Base-by-base conservation (phyloP, 768 basidiomycete species). In the Calocera cornea region DNA sequence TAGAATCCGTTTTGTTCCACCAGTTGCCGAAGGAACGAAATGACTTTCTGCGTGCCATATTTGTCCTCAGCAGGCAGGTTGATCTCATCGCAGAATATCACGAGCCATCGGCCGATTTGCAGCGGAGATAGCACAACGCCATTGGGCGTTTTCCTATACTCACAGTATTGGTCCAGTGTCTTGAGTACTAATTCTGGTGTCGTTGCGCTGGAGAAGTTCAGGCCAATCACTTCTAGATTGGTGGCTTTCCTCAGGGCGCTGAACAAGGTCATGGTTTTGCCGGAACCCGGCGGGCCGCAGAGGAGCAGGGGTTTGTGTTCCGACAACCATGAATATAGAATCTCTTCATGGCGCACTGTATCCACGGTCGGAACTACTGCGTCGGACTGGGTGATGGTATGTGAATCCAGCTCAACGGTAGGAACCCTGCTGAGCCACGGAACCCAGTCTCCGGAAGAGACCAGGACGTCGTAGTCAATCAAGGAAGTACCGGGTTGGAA, bases 81-180 rank as follows among this genome's bases (percentile, higher is more conserved):
- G 81, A 99, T 98, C 77, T 99, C 97, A 75, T 99, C 97, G 76
- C 97, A 99, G 80, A 99, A 99, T n/a, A 99, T 89, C 36, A 99
- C 95, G 64, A 99, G 83, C 97, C 97, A 99, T 54, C 94, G 87
- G 31, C 95, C 95, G 69, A 97, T 93, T 73, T 97, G 94, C 2
- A 88, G 79, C 11, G 97, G 97, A 1, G 97, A 88, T 65, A 99
- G 85, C 60, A 97, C 85, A 60, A 97, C 90, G n/a, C 97, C 97
- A 72, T 94, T 98, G 14, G 97, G 93, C 2, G 97, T 98, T 79
- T 98, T 98, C 66, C 95, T 84, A 74, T 95, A 97, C 78, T 99
- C 97, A 79, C 97, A 99, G 74, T 99, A 97, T 78, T 99, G 97
- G 76, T 98, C 97, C 76, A 99, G 98, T 7, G 97, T 98, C 84